These are phyloP conservation scores for Lentinus tigrinus DNA, from an alignment of 768 basidiomycete species.

Conservation along the genomic window DNA sequence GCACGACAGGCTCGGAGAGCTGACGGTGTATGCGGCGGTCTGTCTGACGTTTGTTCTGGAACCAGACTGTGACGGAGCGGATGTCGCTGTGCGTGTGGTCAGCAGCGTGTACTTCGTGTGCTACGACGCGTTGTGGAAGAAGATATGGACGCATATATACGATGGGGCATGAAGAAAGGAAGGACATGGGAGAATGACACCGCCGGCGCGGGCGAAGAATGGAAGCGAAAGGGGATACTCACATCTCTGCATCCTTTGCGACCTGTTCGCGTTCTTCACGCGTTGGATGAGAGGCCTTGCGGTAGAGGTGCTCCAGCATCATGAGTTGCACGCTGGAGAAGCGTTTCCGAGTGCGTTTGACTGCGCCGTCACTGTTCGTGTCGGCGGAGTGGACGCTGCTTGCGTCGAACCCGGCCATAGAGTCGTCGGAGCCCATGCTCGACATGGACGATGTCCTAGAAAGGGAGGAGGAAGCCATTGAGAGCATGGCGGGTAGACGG, in stretches of 20 bases:
- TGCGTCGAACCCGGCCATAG: constrained; percentile 24
- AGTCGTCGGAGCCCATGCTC: constrained; percentile 55
- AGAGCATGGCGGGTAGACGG: neutral
- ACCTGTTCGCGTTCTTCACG: constrained; percentile 68
- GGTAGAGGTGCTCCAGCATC: constrained; percentile 72
- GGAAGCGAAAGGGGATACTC: constrained; percentile 29
- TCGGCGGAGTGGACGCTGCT: constrained; percentile 31
- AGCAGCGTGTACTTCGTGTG: neutral
- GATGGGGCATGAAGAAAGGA: neutral
- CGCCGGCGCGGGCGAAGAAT: neutral
- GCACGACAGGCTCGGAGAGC: constrained; percentile 9
- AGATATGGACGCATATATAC: neutral
- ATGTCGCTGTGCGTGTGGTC: constrained; percentile 13
- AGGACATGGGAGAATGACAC: neutral
- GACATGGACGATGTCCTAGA: constrained; percentile 56
- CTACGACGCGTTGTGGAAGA: constrained; percentile 14
- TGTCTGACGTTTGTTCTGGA: constrained; percentile 37
- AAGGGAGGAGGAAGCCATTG: constrained; percentile 27
- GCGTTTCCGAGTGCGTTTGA: constrained; percentile 60
- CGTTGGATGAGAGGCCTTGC: constrained; percentile 71
- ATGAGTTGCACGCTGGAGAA: constrained; percentile 68
- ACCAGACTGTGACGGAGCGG: constrained; percentile 36
- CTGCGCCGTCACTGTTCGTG: constrained; percentile 15
- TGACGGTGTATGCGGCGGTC: constrained; percentile 28
- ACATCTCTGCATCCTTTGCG: constrained; percentile 64